phyloP scores from a whole-genome alignment of 2,329 filamentous ascomycete genomes.

The Pseudogymnoascus sp. region DNA sequence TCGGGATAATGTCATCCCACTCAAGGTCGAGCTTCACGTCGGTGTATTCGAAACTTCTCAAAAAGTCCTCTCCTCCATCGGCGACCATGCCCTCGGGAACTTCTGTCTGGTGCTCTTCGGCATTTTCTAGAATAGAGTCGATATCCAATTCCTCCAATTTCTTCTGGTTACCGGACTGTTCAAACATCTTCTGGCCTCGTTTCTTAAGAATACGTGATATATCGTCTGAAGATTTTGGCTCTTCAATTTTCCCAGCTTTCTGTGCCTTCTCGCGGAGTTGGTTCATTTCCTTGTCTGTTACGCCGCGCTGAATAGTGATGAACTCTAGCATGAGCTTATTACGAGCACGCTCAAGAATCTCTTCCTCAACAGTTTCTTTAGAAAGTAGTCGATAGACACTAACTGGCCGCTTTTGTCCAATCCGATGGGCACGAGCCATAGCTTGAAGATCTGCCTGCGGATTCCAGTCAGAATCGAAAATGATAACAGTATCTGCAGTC shows the following conservation, averaged over 20 bases:
- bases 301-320: slow-evolving; percentile 91
- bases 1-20: slow-evolving; percentile 98
- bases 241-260: slow-evolving; percentile 70
- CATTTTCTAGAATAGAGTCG: slow-evolving; percentile 92
- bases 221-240: slow-evolving; percentile 86
- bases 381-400: slow-evolving; percentile 95
- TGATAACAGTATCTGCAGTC: slow-evolving; percentile 95
- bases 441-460: slow-evolving; percentile 96
- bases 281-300: slow-evolving; percentile 87
- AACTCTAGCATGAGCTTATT: slow-evolving; percentile 98
- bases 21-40: slow-evolving; percentile 96
- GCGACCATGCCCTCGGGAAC: slow-evolving; percentile 91
- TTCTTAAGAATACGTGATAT: slow-evolving; percentile 96
- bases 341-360: slow-evolving; percentile 88
- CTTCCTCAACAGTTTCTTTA: slow-evolving; percentile 97
- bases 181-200: slow-evolving; percentile 98
- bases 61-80: slow-evolving; percentile 93
- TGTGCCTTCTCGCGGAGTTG: slow-evolving; percentile 68
- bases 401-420: slow-evolving; percentile 92
- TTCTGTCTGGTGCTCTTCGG: slow-evolving; percentile 94
- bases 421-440: slow-evolving; percentile 96
- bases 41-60: slow-evolving; percentile 83
- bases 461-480: slow-evolving; percentile 99
- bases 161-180: slow-evolving; percentile 93
- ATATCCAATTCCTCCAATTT: slow-evolving; percentile 97